These are phyloP conservation scores for Lachnellula occidentalis DNA, from an alignment of 2,329 filamentous ascomycete species.

Conservation along the genomic window DNA sequence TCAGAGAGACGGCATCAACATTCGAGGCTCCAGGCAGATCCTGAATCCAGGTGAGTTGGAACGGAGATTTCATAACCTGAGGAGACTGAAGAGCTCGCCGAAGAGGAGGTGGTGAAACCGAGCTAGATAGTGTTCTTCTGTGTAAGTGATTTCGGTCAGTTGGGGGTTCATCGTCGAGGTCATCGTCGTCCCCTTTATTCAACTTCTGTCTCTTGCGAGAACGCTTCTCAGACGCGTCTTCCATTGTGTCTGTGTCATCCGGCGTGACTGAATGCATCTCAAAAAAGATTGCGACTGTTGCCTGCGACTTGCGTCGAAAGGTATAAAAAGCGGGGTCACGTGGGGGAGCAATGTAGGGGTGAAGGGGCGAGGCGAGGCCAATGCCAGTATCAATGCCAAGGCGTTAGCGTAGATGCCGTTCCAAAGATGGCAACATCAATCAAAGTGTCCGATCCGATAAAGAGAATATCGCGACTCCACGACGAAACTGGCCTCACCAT, in stretches of 20 bases:
- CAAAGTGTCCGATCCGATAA: too few species aligned
- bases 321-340: background rate
- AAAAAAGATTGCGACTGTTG: background rate
- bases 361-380: too few species aligned
- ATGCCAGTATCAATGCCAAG: too few species aligned
- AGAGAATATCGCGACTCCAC: too few species aligned
- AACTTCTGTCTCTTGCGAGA: conserved; percentile 25
- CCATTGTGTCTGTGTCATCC: conserved; percentile 12
- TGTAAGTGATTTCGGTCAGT: conserved; percentile 4
- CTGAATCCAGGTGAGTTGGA: conserved; percentile 52
- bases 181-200: conserved; percentile 4
- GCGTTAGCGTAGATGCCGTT: too few species aligned
- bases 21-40: conserved; percentile 49
- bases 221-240: conserved; percentile 14
- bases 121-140: conserved; percentile 16
- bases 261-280: background rate
- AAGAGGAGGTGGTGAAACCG: conserved; percentile 29
- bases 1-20: conserved; percentile 48
- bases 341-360: too few species aligned
- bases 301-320: background rate
- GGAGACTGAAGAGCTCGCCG: conserved; percentile 9
- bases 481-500: too few species aligned
- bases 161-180: conserved; percentile 2
- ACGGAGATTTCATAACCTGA: conserved; percentile 41
- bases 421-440: too few species aligned